These are phyloP conservation scores for Furcasterigmium sp. DNA, from an alignment of 2,329 filamentous ascomycete species.

Conservation along the genomic window DNA sequence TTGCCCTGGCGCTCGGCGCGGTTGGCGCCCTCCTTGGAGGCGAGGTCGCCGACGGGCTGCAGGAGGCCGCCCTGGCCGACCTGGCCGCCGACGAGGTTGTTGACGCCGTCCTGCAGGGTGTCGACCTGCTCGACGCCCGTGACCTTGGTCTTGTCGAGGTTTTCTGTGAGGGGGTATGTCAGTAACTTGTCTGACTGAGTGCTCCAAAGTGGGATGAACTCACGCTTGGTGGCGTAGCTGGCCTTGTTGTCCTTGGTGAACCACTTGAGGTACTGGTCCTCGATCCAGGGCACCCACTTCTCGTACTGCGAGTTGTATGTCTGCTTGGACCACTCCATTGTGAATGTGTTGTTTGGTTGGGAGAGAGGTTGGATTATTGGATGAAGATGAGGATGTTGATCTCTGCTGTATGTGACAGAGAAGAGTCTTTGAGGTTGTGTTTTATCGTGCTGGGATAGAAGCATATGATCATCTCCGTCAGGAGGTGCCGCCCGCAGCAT, in stretches of 20 bases:
- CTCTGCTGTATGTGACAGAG: not conserved
- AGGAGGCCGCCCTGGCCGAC: constrained; percentile 63
- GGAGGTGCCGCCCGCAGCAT: not conserved
- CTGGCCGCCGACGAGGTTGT: constrained; percentile 57
- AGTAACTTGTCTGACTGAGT: not conserved
- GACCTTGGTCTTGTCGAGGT: constrained; percentile 64
- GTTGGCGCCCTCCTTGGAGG: constrained; percentile 62
- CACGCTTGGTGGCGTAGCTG: constrained; percentile 65
- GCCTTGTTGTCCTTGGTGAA: constrained; percentile 76
- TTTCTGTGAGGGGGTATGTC: constrained; percentile 39
- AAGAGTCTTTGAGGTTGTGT: not conserved
- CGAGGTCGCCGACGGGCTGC: constrained; percentile 57
- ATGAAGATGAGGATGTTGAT: not conserved
- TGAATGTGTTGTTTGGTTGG: not conserved
- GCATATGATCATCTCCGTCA: not conserved
- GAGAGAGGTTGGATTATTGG: not conserved
- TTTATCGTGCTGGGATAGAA: not conserved
- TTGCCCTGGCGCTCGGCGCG: constrained; percentile 59
- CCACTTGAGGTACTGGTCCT: constrained; percentile 66
- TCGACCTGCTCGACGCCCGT: constrained; percentile 63
- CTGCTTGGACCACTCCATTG: constrained; percentile 52
- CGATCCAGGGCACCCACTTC: constrained; percentile 70
- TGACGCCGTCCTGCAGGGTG: constrained; percentile 61
- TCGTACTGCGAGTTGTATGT: constrained; percentile 71
- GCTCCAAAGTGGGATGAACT: constrained; percentile 15